Base-by-base conservation (phyloP, 805 yeast genomes). In the Ogataea saltuana region DNA sequence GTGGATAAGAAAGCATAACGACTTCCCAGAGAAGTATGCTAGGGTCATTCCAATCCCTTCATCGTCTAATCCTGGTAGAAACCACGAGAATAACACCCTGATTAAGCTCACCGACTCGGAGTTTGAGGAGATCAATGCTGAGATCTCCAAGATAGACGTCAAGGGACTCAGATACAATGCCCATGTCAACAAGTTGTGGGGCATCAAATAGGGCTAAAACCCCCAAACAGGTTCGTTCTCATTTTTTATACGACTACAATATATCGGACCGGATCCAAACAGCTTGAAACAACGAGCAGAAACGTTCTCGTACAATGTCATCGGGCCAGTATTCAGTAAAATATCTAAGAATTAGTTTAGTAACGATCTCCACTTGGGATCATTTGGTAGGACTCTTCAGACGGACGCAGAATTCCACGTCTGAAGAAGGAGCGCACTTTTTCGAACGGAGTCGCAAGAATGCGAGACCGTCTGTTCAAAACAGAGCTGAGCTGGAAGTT, bases 11-110 rank as follows among this genome's bases (percentile, higher is more conserved):
- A 71, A 75, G 40, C 70, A 60, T 53, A 61, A 68, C 7, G 78
- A 75, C 2, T 52, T 41, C 33, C 54, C 52, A 50, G 55, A 53
- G 4, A 54, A 51, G 22, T 72, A 68, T 41, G 76, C 89, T 19
- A 70, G 66, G 45, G 71, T 87, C 33, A 58, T 89, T 34, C 95
- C 96, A 25, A 85, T 89, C 60, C 96, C 97, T 16, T 83, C 90
- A 41, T 82, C 87, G 3, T 75, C 88, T 6, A 75, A 81, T 28
- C 61, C 67, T 3, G 68, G 63, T 9, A 81, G 87, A 60, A 78
- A 84, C 13, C 69, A 71, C 35, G 85, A 79, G 58, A 89, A 88
- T 65, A 69, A 76, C 50, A 64, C 69, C 17, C 62, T 61, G 37
- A 53, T 76, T 36, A 61, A 64, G 9, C 66, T 88, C 42, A 60